Evolutionary conservation across 192 early-diverging fungal genomes (phyloP).

Genomic region (Kappamyces sp.): DNA sequence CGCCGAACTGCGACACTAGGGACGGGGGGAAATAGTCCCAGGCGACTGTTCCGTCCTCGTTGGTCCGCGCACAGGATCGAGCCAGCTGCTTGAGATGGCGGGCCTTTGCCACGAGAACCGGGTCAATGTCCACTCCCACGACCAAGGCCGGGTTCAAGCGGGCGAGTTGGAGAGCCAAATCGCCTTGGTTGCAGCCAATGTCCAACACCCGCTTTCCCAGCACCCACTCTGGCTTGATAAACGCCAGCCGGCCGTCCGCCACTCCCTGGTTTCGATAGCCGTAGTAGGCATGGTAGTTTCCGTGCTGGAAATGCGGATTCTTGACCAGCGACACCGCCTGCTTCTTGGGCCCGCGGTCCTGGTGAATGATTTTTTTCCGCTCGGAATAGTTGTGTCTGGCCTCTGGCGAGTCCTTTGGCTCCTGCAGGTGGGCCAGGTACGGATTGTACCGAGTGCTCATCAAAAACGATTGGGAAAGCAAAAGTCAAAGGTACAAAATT

Average conservation of each 20-base stretch:
- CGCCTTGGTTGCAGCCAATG: slow-evolving; percentile 73
- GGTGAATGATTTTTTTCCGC: too few relatives aligned
- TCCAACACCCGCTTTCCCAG: slow-evolving; percentile 58
- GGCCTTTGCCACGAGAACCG: slow-evolving; percentile 55
- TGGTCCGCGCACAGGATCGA: slow-evolving; percentile 9
- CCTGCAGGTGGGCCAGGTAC: slow-evolving; percentile 12
- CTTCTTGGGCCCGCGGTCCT: too few relatives aligned
- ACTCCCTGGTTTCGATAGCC: slow-evolving; percentile 24
- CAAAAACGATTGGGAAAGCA: too few relatives aligned
- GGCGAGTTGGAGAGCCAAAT: slow-evolving; percentile 48
- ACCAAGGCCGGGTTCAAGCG: slow-evolving; percentile 45
- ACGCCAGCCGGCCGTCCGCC: slow-evolving; percentile 51
- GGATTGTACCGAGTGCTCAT: neutral
- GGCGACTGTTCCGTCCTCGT: neutral
- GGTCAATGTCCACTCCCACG: slow-evolving; percentile 72
- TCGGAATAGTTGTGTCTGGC: neutral
- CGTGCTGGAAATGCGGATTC: slow-evolving; percentile 22
- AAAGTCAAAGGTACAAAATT: too few relatives aligned
- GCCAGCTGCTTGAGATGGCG: slow-evolving; percentile 27
- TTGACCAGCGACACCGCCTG: neutral
- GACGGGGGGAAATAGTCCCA: slow-evolving; percentile 48
- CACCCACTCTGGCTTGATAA: slow-evolving; percentile 47
- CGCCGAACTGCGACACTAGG: neutral
- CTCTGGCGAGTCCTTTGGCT: neutral
- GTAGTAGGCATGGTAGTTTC: slow-evolving; percentile 62